Evolutionary conservation across 1,139 yeast genomes (phyloP), one percentile per base, ranked within the genome.

Genomic region (Suhomyces kunorum): DNA sequence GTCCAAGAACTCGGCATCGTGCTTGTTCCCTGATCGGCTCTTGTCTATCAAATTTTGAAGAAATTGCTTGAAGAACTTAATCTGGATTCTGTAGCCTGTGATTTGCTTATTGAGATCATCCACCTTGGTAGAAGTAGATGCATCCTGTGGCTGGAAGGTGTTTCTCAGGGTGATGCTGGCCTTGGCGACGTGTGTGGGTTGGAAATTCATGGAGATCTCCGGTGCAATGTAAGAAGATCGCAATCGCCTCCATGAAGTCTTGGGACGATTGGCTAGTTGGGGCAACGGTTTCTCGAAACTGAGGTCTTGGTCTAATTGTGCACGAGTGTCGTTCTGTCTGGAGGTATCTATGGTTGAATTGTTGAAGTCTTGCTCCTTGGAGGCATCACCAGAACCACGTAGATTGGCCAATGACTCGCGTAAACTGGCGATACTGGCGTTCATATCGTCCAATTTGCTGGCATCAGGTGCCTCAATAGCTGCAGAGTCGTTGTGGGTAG

Each of bases 11-110:
- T 28, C 46, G 28, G 13, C 30, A 27, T 18, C 40, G 9, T 17
- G 29, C 15, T 34, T 32, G 19, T 33, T 17, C 13, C 37, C 37
- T 5, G 42, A 35, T 14, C 46, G 38, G 15, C 43, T 57, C 47
- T 47, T 64, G 48, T 54, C 77, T 20, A 59, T 67, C 38, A 69
- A 46, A 35, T 60, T 61, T 39, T 68, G 76, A 3, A 73, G 50
- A 39, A 71, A 71, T 40, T 67, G 69, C 47, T 66, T 67, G 58
- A 71, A 66, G 39, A 72, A 59, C 48, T 65, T 61, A 27, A 74
- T 62, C 48, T 74, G 76, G 22, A 74, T 68, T 37, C 66, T 63
- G 49, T 70, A 72, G 14, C 72, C 65, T 1, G 74, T 64, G 28
- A 73, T 57, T 46, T 71, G 69, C 40, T 66, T 68, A 36, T 64